Evolutionary conservation across 2,329 filamentous ascomycete species (phyloP).

Genomic region (Trichoderma citrinoviride): DNA sequence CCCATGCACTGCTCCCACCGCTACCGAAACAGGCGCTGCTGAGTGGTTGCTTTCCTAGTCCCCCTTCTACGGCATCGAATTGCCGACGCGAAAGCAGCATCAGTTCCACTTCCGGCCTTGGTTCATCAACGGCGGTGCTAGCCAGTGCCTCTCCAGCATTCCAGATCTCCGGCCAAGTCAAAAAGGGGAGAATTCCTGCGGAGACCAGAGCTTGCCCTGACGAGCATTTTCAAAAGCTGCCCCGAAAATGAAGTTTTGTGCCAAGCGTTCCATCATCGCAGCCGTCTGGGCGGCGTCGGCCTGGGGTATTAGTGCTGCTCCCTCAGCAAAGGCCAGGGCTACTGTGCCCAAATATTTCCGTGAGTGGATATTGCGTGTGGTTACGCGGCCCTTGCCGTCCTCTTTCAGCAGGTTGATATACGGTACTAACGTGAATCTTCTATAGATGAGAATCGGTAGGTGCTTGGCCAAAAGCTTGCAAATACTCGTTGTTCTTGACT

Average conservation of each 20-base stretch:
- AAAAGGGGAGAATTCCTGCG: background rate
- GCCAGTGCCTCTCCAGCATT: background rate
- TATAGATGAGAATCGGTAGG: conserved; percentile 14
- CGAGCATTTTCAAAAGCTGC: background rate
- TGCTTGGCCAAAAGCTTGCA: background rate
- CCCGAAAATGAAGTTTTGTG: conserved; percentile 7
- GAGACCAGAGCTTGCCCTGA: background rate
- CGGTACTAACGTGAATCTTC: background rate
- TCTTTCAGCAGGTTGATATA: background rate
- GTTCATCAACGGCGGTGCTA: background rate
- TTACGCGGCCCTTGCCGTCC: background rate
- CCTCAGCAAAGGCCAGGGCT: background rate
- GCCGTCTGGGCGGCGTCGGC: background rate
- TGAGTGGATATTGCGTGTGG: conserved; percentile 21
- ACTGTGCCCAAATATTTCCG: conserved; percentile 29
- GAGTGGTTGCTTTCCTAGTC: conserved; percentile 7
- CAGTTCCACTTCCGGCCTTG: conserved; percentile 6
- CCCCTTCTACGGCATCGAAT: conserved; percentile 17
- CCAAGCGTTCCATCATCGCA: background rate
- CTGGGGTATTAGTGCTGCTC: conserved; percentile 14
- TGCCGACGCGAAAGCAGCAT: conserved; percentile 12
- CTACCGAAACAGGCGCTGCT: conserved; percentile 2
- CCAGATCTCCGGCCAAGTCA: background rate
- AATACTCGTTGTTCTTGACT: background rate
- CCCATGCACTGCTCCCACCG: conserved; percentile 1